Evolutionary conservation across 1,284 basidiomycete genomes (phyloP), one percentile per base, ranked within the genome.

Genomic region (Rhodotorula sp.): DNA sequence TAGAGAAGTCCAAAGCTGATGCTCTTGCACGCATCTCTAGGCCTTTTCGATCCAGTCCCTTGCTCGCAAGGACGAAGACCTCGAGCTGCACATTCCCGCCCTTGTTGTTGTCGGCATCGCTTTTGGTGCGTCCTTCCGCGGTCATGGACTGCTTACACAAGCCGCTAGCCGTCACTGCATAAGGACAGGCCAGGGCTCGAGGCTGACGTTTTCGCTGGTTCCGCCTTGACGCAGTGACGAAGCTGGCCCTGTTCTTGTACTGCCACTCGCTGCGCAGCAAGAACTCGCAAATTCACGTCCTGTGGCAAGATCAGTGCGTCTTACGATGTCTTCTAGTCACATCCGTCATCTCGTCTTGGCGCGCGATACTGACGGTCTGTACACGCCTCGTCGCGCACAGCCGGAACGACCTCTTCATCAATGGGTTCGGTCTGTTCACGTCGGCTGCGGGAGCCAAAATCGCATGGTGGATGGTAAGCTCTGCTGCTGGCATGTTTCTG

Each of bases 221-320:
- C 43, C 52, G 31, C 23, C n/a, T 54, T 2, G 64, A 19, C 62
- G 45, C 78, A 93, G 91, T 85, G 58, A 88, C 91, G 76, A 99
- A 99, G 81, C 85, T 93, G 56, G 48, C 88, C 0, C 85, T 99
- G 55, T 97, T 97, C 82, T 57, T 94, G 7, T 95, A 95, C 82
- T 95, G 93, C 81, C 87, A 84, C 76, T 86, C 90, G 3, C 85
- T 95, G 64, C 87, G 91, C 55, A 85, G 85, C 55, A 87, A 87
- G 72, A 93, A 90, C 14, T 93, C 90, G 76, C 95, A 99, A 80
- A 93, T 99, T 2, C 87, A 88, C 66, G 89, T 97, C 7, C 86
- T 98, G 34, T 98, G 93, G 91, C 92, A 97, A 80, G 95, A 97
- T 79, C 95, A 97, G 73, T 76, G 38, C 48, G 73, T 34, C 34